These are phyloP conservation scores for Pterothamnion heteromorphum DNA, from an alignment of 31 red algal genomes.

Conservation along the genomic window DNA sequence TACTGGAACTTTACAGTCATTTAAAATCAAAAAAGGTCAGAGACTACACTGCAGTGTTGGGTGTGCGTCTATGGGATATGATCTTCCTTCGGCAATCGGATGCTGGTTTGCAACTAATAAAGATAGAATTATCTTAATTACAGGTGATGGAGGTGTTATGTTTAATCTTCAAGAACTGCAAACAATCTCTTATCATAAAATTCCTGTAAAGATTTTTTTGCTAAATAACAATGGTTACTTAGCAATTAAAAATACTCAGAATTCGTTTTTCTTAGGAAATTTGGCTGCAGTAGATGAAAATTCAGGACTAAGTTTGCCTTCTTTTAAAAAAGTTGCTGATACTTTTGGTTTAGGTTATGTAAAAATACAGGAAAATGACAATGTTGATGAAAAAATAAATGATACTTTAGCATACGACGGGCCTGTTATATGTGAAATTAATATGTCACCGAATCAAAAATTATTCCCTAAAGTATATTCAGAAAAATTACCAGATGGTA, in stretches of 20 bases:
- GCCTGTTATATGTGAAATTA: no score
- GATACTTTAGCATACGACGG: no score
- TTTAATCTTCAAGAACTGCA: constrained; percentile 25
- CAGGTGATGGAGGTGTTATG: constrained; percentile 27
- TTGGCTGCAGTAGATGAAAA: background rate
- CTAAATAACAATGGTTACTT: constrained; percentile 9
- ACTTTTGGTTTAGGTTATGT: no score
- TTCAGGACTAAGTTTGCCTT: no score
- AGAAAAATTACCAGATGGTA: no score
- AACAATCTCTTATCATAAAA: background rate
- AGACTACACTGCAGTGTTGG: background rate
- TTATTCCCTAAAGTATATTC: no score
- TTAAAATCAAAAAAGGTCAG: background rate
- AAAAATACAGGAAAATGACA: no score
- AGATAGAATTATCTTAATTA: background rate
- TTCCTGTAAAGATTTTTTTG: background rate
- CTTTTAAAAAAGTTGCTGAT: no score
- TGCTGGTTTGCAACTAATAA: background rate
- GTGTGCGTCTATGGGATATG: constrained; percentile 25
- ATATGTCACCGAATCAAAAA: no score
- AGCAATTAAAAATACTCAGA: background rate
- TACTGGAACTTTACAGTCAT: background rate
- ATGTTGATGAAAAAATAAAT: no score
- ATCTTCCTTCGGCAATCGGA: constrained; percentile 5
- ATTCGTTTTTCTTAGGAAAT: background rate